A percentile compares a stretch with the other conserved stretches of the same genome.
phyloP scores from a whole-genome alignment of 1,139 yeast genomes.

The Yamadazyma taylorii region DNA sequence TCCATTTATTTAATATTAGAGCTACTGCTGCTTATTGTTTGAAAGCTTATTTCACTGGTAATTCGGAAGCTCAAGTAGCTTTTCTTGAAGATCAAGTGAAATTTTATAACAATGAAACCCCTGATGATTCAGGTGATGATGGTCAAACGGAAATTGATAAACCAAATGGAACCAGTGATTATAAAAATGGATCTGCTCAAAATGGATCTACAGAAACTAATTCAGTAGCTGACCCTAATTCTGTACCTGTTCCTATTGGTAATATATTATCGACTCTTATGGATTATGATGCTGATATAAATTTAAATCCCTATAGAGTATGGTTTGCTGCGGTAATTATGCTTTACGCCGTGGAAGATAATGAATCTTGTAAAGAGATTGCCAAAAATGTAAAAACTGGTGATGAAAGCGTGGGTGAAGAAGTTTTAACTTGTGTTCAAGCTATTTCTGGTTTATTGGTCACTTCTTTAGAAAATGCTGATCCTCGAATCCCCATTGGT shows the following conservation, averaged over 20 bases:
- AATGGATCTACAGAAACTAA: background rate
- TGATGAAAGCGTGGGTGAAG: slow-evolving; percentile 67
- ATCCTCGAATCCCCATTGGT: slow-evolving; percentile 76
- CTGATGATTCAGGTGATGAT: slow-evolving; percentile 2
- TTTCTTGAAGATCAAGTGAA: slow-evolving; percentile 68
- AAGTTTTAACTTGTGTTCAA: slow-evolving; percentile 70
- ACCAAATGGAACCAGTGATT: background rate
- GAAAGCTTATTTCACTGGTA: slow-evolving; percentile 67
- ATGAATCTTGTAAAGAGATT: slow-evolving; percentile 49
- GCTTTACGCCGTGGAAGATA: slow-evolving; percentile 61
- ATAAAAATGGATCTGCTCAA: background rate
- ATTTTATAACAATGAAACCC: slow-evolving; percentile 27
- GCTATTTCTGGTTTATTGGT: slow-evolving; percentile 77
- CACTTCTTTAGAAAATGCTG: slow-evolving; percentile 61
- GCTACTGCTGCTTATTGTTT: slow-evolving; percentile 68
- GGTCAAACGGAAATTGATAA: background rate
- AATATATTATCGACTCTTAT: slow-evolving; percentile 70
- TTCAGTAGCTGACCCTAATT: slow-evolving; percentile 1
- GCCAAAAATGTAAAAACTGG: slow-evolving; percentile 66
- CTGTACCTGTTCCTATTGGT: slow-evolving; percentile 29
- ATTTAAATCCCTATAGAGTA: slow-evolving; percentile 78
- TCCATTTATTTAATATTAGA: slow-evolving; percentile 80
- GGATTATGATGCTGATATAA: slow-evolving; percentile 75
- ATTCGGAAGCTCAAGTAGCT: slow-evolving; percentile 56
- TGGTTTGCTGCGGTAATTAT: slow-evolving; percentile 83